Base-by-base conservation (phyloP, 345 rosid species). In the Turnera subulata region DNA sequence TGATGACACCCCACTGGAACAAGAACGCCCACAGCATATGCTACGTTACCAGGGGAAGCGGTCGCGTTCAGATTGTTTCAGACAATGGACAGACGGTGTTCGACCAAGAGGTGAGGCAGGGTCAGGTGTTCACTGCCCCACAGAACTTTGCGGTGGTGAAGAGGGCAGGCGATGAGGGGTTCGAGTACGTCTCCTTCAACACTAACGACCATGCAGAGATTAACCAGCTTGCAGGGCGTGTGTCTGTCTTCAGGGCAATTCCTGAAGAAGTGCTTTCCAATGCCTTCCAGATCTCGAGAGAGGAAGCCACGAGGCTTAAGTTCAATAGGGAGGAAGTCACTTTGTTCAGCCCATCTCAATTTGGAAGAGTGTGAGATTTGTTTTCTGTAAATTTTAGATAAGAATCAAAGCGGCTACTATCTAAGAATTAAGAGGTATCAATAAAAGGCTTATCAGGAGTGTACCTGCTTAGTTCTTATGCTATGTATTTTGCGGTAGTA, bases 151-250 rank as follows among this genome's bases (percentile, higher is more conserved):
- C 57, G 1, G 71, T 61, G 19, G 22, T 79, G 38, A 61, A 72
- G 64, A 66, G n/a, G 59, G 80, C 78, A 16, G 29, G 68, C 23
- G 12, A 17, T 6, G 45, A 61, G 24, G 78, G 80, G 22, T 40
- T 67, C 7, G 76, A 70, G 32, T 79, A 72, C 72, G 53, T 79
- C 11, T 33, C 72, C 43, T 69, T 76, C 74, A 66, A 69, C 67
- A 79, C 78, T 6, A 63, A 67, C 23, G 76, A 59, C 44, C 4
- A 20, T 1, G 72, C 84, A 0, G 18, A 7, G 51, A 63, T 46
- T 17, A 69, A 15, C 62, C 71, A 56, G 12, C 66, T 79, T 1
- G 76, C 74, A 0, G 80, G 81, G 14, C 45, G 68, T 21, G 33
- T 53, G 2, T 79, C 80, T 0, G 63, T 45, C 19, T 10, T 79